These are phyloP conservation scores for Phialophora macrospora DNA, from an alignment of 2,329 filamentous ascomycete genomes.

Conservation along the genomic window DNA sequence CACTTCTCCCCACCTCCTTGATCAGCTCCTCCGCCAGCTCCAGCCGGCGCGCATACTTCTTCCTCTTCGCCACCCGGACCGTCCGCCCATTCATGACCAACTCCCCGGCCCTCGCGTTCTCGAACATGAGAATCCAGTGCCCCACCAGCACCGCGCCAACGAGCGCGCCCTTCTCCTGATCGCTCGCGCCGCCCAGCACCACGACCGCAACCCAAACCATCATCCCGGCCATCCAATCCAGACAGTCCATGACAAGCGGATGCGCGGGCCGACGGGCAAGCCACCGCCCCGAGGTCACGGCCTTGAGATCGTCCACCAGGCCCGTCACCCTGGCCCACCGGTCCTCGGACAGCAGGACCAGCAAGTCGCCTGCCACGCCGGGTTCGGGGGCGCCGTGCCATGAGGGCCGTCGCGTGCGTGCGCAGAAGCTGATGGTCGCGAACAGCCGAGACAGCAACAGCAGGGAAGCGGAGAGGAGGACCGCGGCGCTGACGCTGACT, in stretches of 20 bases:
- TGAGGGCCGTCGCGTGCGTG: conserved; percentile 46
- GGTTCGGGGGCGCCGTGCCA: conserved; percentile 49
- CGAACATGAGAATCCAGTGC: conserved; percentile 59
- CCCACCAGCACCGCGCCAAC: conserved; percentile 59
- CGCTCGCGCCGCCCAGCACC: conserved; percentile 61
- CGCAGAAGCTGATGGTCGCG: conserved; percentile 63
- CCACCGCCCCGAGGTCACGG: conserved; percentile 64
- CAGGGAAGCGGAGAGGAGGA: conserved; percentile 56
- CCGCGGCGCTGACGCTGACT: conserved; percentile 38
- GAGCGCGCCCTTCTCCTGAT: conserved; percentile 59
- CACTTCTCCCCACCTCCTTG: conserved; percentile 43
- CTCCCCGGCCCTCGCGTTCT: conserved; percentile 57
- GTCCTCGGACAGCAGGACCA: conserved; percentile 59
- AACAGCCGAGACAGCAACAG: conserved; percentile 61
- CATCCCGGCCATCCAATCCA: conserved; percentile 53
- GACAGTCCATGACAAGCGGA: conserved; percentile 52
- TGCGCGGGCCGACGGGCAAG: conserved; percentile 56
- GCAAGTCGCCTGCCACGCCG: conserved; percentile 53
- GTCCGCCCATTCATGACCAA: conserved; percentile 59
- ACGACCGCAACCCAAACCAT: conserved; percentile 64
- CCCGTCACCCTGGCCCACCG: conserved; percentile 61
- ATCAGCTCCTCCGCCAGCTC: conserved; percentile 49
- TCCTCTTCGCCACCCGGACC: conserved; percentile 38
- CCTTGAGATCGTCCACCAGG: conserved; percentile 61
- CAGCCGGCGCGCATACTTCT: conserved; percentile 44